These are phyloP conservation scores for Penicillium sp. DNA, from an alignment of 2,329 filamentous ascomycete genomes.

Conservation along the genomic window DNA sequence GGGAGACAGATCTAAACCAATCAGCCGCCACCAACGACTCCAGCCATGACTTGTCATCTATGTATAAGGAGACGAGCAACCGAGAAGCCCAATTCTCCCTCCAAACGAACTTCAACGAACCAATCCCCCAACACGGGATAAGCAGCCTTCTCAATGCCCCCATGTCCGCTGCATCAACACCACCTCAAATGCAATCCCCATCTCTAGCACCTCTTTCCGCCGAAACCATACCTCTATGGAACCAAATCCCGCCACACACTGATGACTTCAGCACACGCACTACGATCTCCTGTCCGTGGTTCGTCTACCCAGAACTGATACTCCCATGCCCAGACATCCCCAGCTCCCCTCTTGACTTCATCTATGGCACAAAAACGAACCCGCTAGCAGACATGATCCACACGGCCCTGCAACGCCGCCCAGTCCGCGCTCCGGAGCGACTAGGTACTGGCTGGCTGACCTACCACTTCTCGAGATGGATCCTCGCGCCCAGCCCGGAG, in stretches of 20 bases:
- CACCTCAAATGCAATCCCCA: not conserved
- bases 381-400: slow-evolving; percentile 22
- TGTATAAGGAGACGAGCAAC: not conserved
- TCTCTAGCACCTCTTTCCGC: not conserved
- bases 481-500: slow-evolving; percentile 15
- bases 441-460: slow-evolving; percentile 17
- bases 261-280: slow-evolving; percentile 11
- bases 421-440: slow-evolving; percentile 22
- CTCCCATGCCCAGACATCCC: slow-evolving; percentile 14
- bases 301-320: slow-evolving; percentile 17
- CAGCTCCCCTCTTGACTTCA: slow-evolving; percentile 20
- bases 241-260: slow-evolving; percentile 12
- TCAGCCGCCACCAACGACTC: not conserved
- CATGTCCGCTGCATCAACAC: not conserved
- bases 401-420: slow-evolving; percentile 12
- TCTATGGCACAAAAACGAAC: slow-evolving; percentile 24
- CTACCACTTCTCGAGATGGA: slow-evolving; percentile 21
- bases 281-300: slow-evolving; percentile 11
- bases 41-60: not conserved
- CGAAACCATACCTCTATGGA: slow-evolving; percentile 5
- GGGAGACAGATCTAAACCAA: slow-evolving; percentile 10
- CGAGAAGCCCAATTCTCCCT: not conserved
- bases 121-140: not conserved
- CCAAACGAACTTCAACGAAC: not conserved
- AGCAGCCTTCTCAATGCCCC: not conserved